Evolutionary conservation across 2,329 filamentous ascomycete species (phyloP).

Genomic region (Fusarium xylarioides): DNA sequence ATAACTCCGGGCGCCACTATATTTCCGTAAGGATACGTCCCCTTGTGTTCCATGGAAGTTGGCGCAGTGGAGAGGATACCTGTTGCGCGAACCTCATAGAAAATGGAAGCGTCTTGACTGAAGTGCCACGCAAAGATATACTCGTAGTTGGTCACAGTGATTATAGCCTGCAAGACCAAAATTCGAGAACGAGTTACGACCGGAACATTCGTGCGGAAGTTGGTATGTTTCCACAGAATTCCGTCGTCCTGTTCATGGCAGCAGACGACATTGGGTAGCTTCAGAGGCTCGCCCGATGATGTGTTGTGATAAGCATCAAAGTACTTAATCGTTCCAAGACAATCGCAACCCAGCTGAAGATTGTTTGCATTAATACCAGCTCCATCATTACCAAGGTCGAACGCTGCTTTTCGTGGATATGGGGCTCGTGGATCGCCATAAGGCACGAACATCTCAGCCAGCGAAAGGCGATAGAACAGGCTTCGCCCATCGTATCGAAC

Average conservation of each 20-base stretch:
- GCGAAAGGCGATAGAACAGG: slow-evolving; percentile 69
- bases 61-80: slow-evolving; percentile 58
- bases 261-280: slow-evolving; percentile 49
- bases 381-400: slow-evolving; percentile 75
- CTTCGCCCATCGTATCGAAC: slow-evolving; percentile 71
- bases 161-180: slow-evolving; percentile 68
- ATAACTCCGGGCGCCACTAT: slow-evolving; percentile 69
- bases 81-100: slow-evolving; percentile 48
- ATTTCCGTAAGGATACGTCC: slow-evolving; percentile 63
- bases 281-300: slow-evolving; percentile 43
- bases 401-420: slow-evolving; percentile 71
- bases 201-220: slow-evolving; percentile 65
- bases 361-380: slow-evolving; percentile 73
- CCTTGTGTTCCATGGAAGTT: slow-evolving; percentile 61
- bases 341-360: slow-evolving; percentile 70
- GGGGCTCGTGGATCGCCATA: slow-evolving; percentile 64
- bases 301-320: slow-evolving; percentile 49
- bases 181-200: slow-evolving; percentile 64
- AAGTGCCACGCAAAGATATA: slow-evolving; percentile 59
- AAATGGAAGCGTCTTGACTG: slow-evolving; percentile 59
- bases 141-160: slow-evolving; percentile 72
- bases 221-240: slow-evolving; percentile 70
- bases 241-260: slow-evolving; percentile 55
- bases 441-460: slow-evolving; percentile 74
- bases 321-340: slow-evolving; percentile 60